Evolutionary conservation across 306 rosid genomes (phyloP).

Genomic region (Dryas drummondii): DNA sequence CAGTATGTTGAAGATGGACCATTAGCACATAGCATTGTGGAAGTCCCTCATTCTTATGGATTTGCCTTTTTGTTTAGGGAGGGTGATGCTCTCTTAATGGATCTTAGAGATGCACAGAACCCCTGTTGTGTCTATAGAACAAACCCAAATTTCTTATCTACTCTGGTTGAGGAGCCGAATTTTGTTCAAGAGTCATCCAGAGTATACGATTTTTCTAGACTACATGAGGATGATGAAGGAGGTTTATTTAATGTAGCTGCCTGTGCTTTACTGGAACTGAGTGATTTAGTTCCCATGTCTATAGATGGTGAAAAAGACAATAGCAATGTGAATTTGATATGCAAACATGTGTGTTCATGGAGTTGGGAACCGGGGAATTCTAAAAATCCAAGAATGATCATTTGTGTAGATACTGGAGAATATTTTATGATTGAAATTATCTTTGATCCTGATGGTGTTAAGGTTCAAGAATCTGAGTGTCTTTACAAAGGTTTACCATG

Average conservation of each 20-base stretch:
- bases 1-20: constrained; percentile 70
- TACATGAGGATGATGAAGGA: constrained; percentile 82
- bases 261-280: constrained; percentile 79
- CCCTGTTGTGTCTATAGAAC: constrained; percentile 69
- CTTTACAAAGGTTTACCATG: constrained; percentile 76
- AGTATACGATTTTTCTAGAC: constrained; percentile 34
- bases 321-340: constrained; percentile 39
- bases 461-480: constrained; percentile 76
- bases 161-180: constrained; percentile 65
- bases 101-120: constrained; percentile 66
- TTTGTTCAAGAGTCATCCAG: constrained; percentile 63
- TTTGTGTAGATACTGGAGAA: constrained; percentile 80
- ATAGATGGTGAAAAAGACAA: constrained; percentile 63
- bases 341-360: constrained; percentile 77
- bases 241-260: constrained; percentile 83
- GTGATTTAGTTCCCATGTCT: constrained; percentile 94
- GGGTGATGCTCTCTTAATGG: constrained; percentile 89
- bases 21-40: constrained; percentile 69
- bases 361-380: constrained; percentile 81
- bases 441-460: constrained; percentile 55
- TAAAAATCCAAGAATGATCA: constrained; percentile 61
- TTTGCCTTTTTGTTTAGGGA: constrained; percentile 78
- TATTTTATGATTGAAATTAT: constrained; percentile 71
- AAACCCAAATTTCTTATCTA: constrained; percentile 58
- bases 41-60: constrained; percentile 80